Evolutionary conservation across 2,329 filamentous ascomycete genomes (phyloP).

Genomic region (Talaromyces atroroseus): DNA sequence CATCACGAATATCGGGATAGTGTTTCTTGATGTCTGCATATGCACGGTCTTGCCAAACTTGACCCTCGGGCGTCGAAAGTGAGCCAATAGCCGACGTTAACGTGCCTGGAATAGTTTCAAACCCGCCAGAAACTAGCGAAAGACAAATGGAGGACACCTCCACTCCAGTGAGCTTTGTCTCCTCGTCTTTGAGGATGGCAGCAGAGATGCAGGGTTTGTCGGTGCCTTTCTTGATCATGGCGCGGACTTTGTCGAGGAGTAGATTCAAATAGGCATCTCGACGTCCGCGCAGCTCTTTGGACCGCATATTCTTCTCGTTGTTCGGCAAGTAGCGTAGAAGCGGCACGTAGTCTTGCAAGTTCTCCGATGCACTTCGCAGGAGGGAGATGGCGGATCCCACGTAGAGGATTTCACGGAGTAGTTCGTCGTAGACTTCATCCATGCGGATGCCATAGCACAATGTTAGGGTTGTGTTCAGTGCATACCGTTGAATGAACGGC

Average conservation of each 20-base stretch:
- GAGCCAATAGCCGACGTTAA: slow-evolving; percentile 42
- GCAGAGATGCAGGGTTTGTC: slow-evolving; percentile 60
- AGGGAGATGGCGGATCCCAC: slow-evolving; percentile 69
- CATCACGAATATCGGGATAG: slow-evolving; percentile 45
- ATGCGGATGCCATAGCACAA: slow-evolving; percentile 71
- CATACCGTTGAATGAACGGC: slow-evolving; percentile 64
- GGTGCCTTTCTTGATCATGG: slow-evolving; percentile 52
- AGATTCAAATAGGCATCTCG: slow-evolving; percentile 59
- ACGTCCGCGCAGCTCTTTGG: slow-evolving; percentile 57
- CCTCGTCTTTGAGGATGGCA: slow-evolving; percentile 60
- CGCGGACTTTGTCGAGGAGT: slow-evolving; percentile 51
- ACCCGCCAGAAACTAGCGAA: slow-evolving; percentile 68
- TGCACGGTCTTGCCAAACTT: slow-evolving; percentile 51
- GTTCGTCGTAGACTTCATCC: slow-evolving; percentile 57
- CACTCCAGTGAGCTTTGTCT: slow-evolving; percentile 58
- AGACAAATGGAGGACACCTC: slow-evolving; percentile 71
- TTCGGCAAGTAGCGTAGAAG: slow-evolving; percentile 56
- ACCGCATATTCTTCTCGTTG: slow-evolving; percentile 51
- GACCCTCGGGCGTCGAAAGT: background rate
- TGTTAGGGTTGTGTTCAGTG: slow-evolving; percentile 65
- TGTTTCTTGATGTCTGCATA: slow-evolving; percentile 60
- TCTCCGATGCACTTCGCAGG: slow-evolving; percentile 68
- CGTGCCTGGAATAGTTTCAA: slow-evolving; percentile 71
- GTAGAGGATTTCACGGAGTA: slow-evolving; percentile 68
- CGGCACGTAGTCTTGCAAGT: slow-evolving; percentile 74